phyloP scores from a whole-genome alignment of 345 rosid genomes.

The Eucalyptus decipiens region DNA sequence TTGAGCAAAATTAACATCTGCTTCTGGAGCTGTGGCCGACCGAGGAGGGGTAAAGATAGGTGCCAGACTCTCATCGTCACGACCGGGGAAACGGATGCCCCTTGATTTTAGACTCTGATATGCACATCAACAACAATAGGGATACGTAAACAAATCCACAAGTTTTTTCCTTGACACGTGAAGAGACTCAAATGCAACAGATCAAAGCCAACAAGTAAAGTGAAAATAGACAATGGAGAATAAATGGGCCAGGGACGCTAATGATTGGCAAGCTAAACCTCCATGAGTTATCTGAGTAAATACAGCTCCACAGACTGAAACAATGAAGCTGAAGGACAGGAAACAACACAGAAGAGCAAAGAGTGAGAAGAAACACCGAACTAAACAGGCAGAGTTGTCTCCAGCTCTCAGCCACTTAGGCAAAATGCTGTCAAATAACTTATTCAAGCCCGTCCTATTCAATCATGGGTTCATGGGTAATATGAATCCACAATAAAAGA shows the following conservation, averaged over 20 bases:
- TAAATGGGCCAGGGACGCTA: not conserved
- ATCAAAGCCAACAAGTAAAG: not conserved
- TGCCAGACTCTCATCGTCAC: constrained; percentile 88
- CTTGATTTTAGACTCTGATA: constrained; percentile 72
- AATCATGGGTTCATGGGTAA: not conserved
- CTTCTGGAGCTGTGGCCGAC: constrained; percentile 54
- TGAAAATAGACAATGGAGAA: not conserved
- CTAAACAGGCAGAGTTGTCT: not conserved
- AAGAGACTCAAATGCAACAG: not conserved
- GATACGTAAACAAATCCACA: not conserved
- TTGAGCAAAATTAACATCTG: constrained; percentile 30
- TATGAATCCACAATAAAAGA: not conserved
- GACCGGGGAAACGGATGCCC: constrained; percentile 95
- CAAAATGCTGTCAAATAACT: not conserved
- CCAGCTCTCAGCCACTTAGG: not conserved
- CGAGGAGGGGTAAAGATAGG: constrained; percentile 94
- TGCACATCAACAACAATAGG: not conserved
- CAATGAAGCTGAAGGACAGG: not conserved
- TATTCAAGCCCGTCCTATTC: not conserved
- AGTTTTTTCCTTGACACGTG: not conserved
- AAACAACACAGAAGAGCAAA: not conserved
- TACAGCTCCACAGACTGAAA: not conserved
- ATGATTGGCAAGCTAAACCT: not conserved
- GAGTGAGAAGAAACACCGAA: not conserved
- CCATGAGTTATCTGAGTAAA: not conserved